Conservation (phyloP, 176 grass and related monocot species). For the Elaeis guineensis region DNA sequence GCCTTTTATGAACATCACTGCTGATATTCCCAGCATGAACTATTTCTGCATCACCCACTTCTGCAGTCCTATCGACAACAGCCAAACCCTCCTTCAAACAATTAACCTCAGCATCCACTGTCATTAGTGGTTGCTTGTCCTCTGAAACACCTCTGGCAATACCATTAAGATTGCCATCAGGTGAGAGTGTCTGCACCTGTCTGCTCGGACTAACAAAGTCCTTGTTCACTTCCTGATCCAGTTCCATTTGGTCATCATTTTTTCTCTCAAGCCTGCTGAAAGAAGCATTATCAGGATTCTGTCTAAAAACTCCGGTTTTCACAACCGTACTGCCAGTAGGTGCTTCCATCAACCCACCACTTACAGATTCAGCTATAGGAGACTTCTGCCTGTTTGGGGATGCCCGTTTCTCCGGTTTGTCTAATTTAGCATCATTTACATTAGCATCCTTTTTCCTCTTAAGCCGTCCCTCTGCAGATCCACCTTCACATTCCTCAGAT, state of each 20-base stretch:
- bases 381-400: conserved; percentile 31
- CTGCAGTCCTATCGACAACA: not conserved
- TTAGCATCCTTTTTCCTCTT: conserved; percentile 36
- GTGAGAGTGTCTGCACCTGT: no score
- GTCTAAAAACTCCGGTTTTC: no score
- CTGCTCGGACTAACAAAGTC: no score
- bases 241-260: no score
- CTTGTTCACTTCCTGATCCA: no score
- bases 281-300: no score
- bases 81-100: conserved; percentile 11
- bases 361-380: conserved; percentile 22
- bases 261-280: no score
- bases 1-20: conserved; percentile 16
- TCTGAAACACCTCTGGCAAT: no score
- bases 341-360: not conserved
- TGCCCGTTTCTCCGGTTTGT: conserved; percentile 29
- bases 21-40: no score
- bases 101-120: conserved; percentile 5
- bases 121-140: no score
- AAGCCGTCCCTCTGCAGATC: conserved; percentile 22
- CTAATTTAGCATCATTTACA: conserved; percentile 23
- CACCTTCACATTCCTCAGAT: not conserved
- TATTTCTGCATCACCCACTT: conserved; percentile 3
- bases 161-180: no score
- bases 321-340: no score